phyloP scores from a whole-genome alignment of 2,329 filamentous ascomycete species.

The Davidsoniella australis region DNA sequence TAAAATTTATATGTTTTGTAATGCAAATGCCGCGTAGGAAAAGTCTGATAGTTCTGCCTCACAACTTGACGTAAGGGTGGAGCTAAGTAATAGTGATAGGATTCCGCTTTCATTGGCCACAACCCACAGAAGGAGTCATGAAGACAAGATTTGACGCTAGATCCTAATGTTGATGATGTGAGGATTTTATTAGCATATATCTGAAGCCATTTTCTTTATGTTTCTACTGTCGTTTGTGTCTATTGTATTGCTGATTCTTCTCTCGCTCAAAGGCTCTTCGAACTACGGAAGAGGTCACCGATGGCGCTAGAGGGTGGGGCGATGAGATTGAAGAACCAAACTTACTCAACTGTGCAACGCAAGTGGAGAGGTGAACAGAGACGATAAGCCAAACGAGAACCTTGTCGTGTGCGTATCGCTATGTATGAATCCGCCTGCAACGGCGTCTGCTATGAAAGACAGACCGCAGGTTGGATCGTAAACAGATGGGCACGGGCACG shows the following conservation, averaged over 20 bases:
- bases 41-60: not conserved
- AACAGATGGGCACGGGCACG: not conserved
- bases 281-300: no score
- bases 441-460: not conserved
- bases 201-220: not conserved
- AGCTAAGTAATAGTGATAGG: not conserved
- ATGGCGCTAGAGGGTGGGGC: no score
- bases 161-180: not conserved
- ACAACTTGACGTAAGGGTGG: not conserved
- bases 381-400: constrained; percentile 1
- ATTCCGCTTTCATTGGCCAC: not conserved
- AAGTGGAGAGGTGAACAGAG: no score
- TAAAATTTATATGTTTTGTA: no score
- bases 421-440: not conserved
- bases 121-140: constrained; percentile 2
- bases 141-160: not conserved
- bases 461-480: not conserved
- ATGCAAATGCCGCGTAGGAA: no score
- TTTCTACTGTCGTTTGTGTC: no score
- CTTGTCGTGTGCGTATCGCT: constrained; percentile 1
- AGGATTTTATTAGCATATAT: not conserved
- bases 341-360: no score
- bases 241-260: no score
- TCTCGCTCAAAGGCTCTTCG: no score
- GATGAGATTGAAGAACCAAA: no score